phyloP scores from a whole-genome alignment of 169 alveolate genomes.

The Plasmodium gonderi region DNA sequence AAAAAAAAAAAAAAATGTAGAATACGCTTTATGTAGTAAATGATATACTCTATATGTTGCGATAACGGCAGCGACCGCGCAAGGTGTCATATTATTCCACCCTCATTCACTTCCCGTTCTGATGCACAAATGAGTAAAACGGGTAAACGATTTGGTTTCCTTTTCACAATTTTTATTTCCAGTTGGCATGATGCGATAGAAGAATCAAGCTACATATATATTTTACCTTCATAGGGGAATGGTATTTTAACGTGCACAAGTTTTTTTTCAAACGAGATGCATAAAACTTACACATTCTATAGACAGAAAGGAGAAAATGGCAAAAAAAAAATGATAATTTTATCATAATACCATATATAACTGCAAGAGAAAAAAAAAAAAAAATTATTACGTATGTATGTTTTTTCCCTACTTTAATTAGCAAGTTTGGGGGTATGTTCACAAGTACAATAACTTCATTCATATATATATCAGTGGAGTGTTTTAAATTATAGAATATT shows the following conservation, averaged over 20 bases:
- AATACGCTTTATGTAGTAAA: background rate
- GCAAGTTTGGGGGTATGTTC: too few relatives aligned
- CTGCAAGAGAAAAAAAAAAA: background rate
- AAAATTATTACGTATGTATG: background rate
- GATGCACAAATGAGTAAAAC: background rate
- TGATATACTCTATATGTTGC: background rate
- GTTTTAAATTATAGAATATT: background rate
- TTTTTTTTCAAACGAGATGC: background rate
- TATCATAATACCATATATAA: too few relatives aligned
- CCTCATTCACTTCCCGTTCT: background rate
- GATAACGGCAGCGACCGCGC: background rate
- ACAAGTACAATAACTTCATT: background rate
- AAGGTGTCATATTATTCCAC: background rate
- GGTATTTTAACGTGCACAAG: background rate
- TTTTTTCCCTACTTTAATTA: background rate
- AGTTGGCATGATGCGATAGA: background rate
- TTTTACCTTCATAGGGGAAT: background rate
- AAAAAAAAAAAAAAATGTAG: background rate
- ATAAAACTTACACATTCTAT: background rate
- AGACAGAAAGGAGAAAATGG: too few relatives aligned
- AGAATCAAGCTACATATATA: background rate
- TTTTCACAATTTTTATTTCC: background rate
- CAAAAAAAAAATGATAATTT: background rate
- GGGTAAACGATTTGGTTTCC: background rate
- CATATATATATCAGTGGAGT: background rate